These are phyloP conservation scores for button mushroom (Agaricus bisporus) DNA, from an alignment of 768 basidiomycete genomes.

Conservation along the genomic window DNA sequence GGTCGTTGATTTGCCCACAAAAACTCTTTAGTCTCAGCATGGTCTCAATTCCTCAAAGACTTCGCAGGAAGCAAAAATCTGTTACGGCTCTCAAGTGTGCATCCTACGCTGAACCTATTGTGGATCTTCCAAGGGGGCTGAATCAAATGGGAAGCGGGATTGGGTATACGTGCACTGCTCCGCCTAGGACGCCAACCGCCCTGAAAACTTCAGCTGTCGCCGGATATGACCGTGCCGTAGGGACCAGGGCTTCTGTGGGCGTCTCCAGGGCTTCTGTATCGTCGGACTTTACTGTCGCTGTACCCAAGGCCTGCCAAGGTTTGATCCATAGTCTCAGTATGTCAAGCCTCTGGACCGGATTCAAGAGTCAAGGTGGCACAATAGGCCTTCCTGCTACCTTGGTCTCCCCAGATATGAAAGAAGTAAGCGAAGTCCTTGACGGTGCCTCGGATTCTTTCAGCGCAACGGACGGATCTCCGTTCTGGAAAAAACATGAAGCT, in stretches of 20 bases:
- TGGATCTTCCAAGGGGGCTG: constrained; percentile 37
- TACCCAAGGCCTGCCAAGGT: constrained; percentile 18
- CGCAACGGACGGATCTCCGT: not conserved
- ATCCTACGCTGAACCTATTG: constrained; percentile 19
- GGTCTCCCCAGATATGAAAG: not conserved
- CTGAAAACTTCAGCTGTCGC: not conserved
- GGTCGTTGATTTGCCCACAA: constrained; percentile 23
- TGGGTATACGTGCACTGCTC: constrained; percentile 39
- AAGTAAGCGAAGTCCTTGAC: not conserved
- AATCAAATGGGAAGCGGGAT: constrained; percentile 48
- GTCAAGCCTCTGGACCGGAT: constrained; percentile 14
- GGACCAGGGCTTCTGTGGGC: not conserved
- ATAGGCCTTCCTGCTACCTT: not conserved
- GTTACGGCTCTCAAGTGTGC: constrained; percentile 26
- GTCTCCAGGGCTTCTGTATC: constrained; percentile 17
- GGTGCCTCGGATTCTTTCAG: not conserved
- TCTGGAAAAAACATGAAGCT: not conserved
- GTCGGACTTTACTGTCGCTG: constrained; percentile 20
- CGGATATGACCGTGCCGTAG: constrained; percentile 1
- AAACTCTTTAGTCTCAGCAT: constrained; percentile 26
- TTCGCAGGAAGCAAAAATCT: constrained; percentile 26
- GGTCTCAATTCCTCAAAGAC: constrained; percentile 31
- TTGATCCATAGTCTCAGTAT: constrained; percentile 15
- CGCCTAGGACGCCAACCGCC: constrained; percentile 10
- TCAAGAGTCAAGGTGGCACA: not conserved